These are phyloP conservation scores for Nidularia pulvinata DNA, from an alignment of 768 basidiomycete genomes.

Conservation along the genomic window DNA sequence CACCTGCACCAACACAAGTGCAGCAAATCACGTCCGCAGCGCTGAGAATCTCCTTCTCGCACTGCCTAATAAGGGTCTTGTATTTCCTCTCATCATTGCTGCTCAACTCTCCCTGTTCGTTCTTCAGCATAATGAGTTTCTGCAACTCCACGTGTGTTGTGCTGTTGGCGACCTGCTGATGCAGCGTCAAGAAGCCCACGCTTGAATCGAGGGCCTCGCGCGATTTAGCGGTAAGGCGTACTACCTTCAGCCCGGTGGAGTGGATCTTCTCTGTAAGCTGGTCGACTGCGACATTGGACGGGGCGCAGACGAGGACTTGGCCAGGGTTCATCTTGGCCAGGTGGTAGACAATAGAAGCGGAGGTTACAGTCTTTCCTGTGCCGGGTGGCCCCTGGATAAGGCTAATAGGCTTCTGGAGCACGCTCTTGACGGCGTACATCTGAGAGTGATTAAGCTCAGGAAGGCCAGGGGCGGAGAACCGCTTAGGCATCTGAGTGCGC, in stretches of 20 bases:
- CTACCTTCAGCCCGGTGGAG: conserved; percentile 97
- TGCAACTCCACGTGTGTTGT: conserved; percentile 96
- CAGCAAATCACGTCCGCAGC: conserved; percentile 98
- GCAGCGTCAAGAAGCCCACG: conserved; percentile 90
- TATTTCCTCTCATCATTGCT: conserved; percentile 98
- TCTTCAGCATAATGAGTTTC: conserved; percentile 97
- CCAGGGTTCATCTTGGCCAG: conserved; percentile 99
- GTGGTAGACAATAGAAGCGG: conserved; percentile 98
- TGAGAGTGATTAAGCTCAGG: conserved; percentile 99
- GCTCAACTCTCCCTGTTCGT: conserved; percentile 96
- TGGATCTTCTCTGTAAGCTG: conserved; percentile 99
- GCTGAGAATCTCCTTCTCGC: conserved; percentile 95
- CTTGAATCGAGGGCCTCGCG: conserved; percentile 98
- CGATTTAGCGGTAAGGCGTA: conserved; percentile 96
- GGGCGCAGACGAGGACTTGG: conserved; percentile 98
- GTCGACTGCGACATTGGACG: conserved; percentile 99
- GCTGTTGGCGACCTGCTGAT: conserved; percentile 96
- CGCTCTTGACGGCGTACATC: conserved; percentile 99
- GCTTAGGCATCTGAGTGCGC: conserved; percentile 93
- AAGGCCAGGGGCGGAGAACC: conserved; percentile 95
- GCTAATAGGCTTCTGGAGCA: conserved; percentile 96
- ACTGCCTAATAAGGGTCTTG: conserved; percentile 91
- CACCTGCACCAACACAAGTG: conserved; percentile 97
- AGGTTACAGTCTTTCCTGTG: conserved; percentile 99
- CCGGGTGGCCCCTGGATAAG: conserved; percentile 99